A percentile compares a stretch with the other conserved stretches of the same genome.
Evolutionary conservation across 129 eudicot species (phyloP).

Genomic region (Helianthus annuus): DNA sequence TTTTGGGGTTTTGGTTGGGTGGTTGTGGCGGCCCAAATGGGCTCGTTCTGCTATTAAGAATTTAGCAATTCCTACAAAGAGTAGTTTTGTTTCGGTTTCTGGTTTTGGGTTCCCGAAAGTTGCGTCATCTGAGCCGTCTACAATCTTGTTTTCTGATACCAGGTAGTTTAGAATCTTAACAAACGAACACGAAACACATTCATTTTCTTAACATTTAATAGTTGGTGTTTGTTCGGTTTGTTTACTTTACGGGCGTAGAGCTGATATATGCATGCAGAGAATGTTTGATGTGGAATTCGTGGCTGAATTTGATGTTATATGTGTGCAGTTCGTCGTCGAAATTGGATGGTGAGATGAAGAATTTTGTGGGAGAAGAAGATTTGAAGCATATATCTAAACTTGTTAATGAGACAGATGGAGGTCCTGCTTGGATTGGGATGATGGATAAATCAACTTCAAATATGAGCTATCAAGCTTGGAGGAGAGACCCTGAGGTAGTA

Average conservation of each 20-base stretch:
- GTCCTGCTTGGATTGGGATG: conserved; percentile 78
- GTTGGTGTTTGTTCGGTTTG: no score
- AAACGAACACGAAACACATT: no score
- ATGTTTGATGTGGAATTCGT: background rate
- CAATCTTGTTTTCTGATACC: conserved; percentile 32
- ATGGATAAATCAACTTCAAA: conserved; percentile 76
- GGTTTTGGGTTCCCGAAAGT: conserved; percentile 27
- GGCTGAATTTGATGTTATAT: conserved; percentile 4
- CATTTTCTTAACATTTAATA: no score
- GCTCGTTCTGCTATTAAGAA: conserved; percentile 32
- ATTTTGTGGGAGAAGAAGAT: conserved; percentile 51
- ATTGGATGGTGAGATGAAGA: conserved; percentile 31
- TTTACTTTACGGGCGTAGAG: background rate
- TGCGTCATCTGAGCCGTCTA: conserved; percentile 29
- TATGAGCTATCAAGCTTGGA: conserved; percentile 93
- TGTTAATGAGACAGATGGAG: conserved; percentile 77
- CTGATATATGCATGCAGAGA: background rate
- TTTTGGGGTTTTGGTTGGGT: conserved; percentile 78
- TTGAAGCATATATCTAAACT: conserved; percentile 56
- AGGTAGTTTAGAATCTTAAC: conserved; percentile 30
- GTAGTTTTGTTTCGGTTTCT: conserved; percentile 32
- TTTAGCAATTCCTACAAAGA: conserved; percentile 5
- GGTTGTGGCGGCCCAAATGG: conserved; percentile 83
- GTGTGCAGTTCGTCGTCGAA: conserved; percentile 52
- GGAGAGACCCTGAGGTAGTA: conserved; percentile 91